phyloP scores from a whole-genome alignment of 352 stramenopile species.

The Globisporangium nunn region DNA sequence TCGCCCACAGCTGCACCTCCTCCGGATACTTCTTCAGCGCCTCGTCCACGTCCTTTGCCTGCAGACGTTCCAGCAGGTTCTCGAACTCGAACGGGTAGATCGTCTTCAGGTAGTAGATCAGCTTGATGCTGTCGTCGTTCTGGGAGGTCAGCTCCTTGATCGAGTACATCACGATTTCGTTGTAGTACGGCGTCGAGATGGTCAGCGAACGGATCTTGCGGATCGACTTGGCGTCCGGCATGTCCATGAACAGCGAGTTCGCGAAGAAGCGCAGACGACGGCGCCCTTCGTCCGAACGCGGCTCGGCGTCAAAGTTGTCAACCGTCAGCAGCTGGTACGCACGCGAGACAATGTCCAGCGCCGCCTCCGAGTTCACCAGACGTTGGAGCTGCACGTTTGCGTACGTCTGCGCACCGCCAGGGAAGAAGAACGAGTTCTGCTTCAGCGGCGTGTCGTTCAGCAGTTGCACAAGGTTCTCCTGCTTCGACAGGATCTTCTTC shows the following conservation, averaged over 20 bases:
- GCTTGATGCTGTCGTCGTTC: conserved; percentile 92
- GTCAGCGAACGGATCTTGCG: conserved; percentile 83
- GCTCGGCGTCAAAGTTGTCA: conserved; percentile 85
- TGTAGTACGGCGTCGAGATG: conserved; percentile 86
- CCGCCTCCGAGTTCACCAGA: conserved; percentile 75
- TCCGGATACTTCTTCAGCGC: conserved; percentile 77
- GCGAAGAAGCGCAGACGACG: conserved; percentile 82
- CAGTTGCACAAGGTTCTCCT: conserved; percentile 82
- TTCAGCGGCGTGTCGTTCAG: conserved; percentile 82
- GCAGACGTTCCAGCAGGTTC: conserved; percentile 73
- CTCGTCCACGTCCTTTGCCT: conserved; percentile 78
- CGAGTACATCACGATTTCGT: conserved; percentile 87
- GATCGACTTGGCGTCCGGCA: conserved; percentile 80
- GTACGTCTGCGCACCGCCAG: conserved; percentile 76
- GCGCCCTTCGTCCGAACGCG: conserved; percentile 81
- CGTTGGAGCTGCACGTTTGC: conserved; percentile 71
- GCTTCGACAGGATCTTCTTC: conserved; percentile 80
- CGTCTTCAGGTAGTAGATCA: conserved; percentile 93
- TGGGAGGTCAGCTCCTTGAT: conserved; percentile 81
- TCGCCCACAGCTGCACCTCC: conserved; percentile 79
- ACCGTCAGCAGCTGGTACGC: conserved; percentile 85
- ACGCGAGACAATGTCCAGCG: conserved; percentile 77
- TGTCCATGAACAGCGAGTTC: conserved; percentile 88
- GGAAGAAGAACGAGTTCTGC: conserved; percentile 87
- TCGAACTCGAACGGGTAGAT: conserved; percentile 86